phyloP scores from a whole-genome alignment of 495 filamentous ascomycete species.

The Evansstolkia leycettana region DNA sequence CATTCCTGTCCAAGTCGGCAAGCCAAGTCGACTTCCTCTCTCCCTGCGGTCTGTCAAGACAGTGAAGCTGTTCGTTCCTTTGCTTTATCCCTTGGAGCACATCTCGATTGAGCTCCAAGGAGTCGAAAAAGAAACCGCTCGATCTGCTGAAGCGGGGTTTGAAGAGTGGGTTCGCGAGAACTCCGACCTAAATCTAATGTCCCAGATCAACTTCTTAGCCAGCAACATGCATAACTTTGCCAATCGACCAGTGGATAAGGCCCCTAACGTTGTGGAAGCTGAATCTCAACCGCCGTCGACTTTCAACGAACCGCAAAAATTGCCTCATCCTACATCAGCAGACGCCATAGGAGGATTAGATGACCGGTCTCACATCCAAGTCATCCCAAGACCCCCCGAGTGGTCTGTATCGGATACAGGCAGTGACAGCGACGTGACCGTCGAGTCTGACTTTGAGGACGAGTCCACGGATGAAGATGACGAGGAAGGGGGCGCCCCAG shows the following conservation, averaged over 20 bases:
- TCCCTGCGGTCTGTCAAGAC: conserved; percentile 50
- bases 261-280: conserved; percentile 10
- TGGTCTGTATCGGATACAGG: conserved; percentile 44
- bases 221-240: conserved; percentile 64
- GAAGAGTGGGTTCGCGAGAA: conserved; percentile 41
- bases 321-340: background rate
- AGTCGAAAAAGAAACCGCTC: conserved; percentile 46
- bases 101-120: conserved; percentile 54
- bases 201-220: conserved; percentile 63
- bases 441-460: conserved; percentile 27
- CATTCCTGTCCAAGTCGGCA: conserved; percentile 59
- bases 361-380: conserved; percentile 52
- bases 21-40: conserved; percentile 46
- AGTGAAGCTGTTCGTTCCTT: conserved; percentile 58
- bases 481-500: conserved; percentile 30
- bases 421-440: conserved; percentile 22
- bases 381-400: conserved; percentile 74
- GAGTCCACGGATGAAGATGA: conserved; percentile 36
- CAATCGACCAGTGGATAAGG: conserved; percentile 29
- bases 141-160: conserved; percentile 54
- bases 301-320: conserved; percentile 5
- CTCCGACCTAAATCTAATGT: conserved; percentile 52
- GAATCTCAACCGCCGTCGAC: conserved; percentile 5
- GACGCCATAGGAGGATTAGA: conserved; percentile 11
- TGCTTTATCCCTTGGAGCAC: conserved; percentile 59